Evolutionary conservation across 805 yeast species (phyloP).

Genomic region (Candida ovalis): DNA sequence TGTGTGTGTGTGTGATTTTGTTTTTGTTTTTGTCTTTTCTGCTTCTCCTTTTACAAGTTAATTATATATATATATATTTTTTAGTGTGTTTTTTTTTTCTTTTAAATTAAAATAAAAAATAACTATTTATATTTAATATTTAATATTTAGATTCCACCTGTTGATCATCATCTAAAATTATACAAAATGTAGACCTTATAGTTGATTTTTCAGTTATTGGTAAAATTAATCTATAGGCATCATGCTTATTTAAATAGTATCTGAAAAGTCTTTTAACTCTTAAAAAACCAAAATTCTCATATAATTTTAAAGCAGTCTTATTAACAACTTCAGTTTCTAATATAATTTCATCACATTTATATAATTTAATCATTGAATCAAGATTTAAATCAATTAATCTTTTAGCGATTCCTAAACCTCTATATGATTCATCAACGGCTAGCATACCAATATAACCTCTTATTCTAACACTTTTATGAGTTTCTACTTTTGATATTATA

Average conservation of each 20-base stretch:
- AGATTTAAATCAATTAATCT: conserved; percentile 60
- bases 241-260: conserved; percentile 88
- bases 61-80: neutral
- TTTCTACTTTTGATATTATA: conserved; percentile 76
- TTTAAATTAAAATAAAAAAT: no score
- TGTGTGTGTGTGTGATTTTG: neutral
- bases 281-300: conserved; percentile 36
- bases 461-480: conserved; percentile 65
- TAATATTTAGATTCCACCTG: conserved; percentile 24
- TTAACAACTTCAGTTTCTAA: conserved; percentile 90
- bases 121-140: conserved; percentile 1
- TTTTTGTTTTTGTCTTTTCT: neutral
- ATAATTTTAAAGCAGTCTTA: conserved; percentile 31
- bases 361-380: conserved; percentile 54
- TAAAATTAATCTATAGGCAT: conserved; percentile 81
- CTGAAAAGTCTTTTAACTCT: conserved; percentile 60
- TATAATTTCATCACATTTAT: conserved; percentile 82
- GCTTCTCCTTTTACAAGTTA: neutral
- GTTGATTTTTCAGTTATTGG: conserved; percentile 67
- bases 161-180: conserved; percentile 20
- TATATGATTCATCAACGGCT: conserved; percentile 66
- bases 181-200: conserved; percentile 51
- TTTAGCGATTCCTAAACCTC: conserved; percentile 84
- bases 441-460: conserved; percentile 97
- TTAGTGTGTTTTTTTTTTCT: neutral